Conservation (phyloP, 805 yeast genomes). For the Monosporozyma aquatica region DNA sequence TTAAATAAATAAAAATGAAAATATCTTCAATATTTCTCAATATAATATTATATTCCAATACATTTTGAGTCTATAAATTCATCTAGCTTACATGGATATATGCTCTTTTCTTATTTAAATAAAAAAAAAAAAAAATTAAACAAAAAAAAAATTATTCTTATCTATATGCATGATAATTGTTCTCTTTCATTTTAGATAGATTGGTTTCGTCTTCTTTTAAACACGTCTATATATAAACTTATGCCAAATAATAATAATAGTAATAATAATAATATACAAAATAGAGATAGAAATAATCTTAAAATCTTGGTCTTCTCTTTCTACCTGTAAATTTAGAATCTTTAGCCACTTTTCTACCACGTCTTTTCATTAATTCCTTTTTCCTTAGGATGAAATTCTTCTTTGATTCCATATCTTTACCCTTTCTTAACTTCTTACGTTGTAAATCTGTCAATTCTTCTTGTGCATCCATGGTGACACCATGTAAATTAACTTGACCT, state of each 20-base stretch:
- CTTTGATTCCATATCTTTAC: constrained; percentile 43
- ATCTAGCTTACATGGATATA: too few species aligned
- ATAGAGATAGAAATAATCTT: constrained; percentile 4
- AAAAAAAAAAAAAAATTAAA: too few species aligned
- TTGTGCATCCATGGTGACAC: constrained; percentile 72
- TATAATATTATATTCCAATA: too few species aligned
- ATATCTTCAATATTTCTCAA: too few species aligned
- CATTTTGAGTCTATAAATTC: too few species aligned
- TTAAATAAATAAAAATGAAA: too few species aligned
- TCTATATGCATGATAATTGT: neutral
- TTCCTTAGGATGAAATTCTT: constrained; percentile 81
- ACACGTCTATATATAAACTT: too few species aligned
- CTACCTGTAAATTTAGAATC: constrained; percentile 92
- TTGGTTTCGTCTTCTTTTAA: too few species aligned
- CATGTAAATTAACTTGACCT: constrained; percentile 63
- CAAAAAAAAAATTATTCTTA: too few species aligned
- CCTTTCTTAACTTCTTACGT: constrained; percentile 22
- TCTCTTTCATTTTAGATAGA: too few species aligned
- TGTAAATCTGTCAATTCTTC: constrained; percentile 17
- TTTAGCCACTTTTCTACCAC: constrained; percentile 81
- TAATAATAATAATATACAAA: neutral
- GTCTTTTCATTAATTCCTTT: constrained; percentile 84
- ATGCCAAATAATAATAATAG: too few species aligned
- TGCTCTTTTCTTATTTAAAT: too few species aligned
- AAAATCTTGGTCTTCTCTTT: constrained; percentile 60